Conservation (phyloP, 768 basidiomycete genomes). For the Lyophyllum semitale region DNA sequence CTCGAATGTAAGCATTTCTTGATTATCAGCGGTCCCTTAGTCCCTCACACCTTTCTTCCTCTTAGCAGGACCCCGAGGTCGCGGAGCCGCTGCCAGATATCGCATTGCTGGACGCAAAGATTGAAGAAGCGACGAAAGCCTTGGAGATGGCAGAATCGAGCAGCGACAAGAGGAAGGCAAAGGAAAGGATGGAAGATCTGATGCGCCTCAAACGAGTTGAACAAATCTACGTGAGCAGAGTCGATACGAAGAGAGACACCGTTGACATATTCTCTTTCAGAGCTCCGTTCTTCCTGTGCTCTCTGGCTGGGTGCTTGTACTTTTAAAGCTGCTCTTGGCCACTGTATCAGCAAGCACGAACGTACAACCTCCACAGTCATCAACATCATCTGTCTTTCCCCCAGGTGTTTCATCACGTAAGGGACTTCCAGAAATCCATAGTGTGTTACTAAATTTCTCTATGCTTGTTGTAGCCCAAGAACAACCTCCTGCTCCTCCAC, state of each 20-base stretch:
- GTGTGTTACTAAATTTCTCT: not conserved
- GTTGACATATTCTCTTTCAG: conserved; percentile 40
- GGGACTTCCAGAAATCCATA: conserved; percentile 15
- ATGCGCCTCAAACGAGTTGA: conserved; percentile 90
- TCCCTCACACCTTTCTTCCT: conserved; percentile 1
- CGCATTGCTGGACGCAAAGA: conserved; percentile 70
- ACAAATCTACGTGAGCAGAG: conserved; percentile 81
- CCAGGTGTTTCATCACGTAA: conserved; percentile 69
- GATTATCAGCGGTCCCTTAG: not conserved
- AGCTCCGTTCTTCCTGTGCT: conserved; percentile 80
- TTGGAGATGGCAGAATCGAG: conserved; percentile 51
- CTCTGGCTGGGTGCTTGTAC: conserved; percentile 88
- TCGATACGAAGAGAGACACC: not conserved
- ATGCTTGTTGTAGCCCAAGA: conserved; percentile 51
- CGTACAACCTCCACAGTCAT: conserved; percentile 63
- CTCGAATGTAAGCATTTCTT: conserved; percentile 33
- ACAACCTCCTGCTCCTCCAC: conserved; percentile 63
- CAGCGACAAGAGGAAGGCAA: conserved; percentile 61
- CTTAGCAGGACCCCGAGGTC: conserved; percentile 54
- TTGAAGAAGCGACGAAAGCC: conserved; percentile 61
- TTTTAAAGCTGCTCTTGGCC: conserved; percentile 89
- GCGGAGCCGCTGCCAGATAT: conserved; percentile 74
- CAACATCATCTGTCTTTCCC: conserved; percentile 71
- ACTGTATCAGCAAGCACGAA: conserved; percentile 84
- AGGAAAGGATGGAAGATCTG: conserved; percentile 74